Evolutionary conservation across 2,329 filamentous ascomycete species (phyloP).

Genomic region (Clarireedia monteithiana): DNA sequence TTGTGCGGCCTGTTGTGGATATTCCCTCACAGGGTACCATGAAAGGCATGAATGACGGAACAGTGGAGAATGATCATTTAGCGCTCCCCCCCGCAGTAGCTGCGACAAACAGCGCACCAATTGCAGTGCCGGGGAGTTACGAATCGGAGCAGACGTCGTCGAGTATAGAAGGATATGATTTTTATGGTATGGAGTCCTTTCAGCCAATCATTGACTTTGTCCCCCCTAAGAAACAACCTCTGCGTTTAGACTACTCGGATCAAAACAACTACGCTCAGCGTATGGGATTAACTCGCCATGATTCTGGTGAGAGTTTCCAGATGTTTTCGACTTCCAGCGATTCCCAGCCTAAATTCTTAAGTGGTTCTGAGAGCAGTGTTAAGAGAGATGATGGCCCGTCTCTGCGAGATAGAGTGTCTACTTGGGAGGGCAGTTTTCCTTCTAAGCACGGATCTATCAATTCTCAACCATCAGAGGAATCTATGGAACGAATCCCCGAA

Average conservation of each 20-base stretch:
- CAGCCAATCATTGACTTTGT: conserved; percentile 46
- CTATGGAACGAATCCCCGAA: conserved; percentile 3
- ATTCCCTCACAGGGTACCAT: conserved; percentile 15
- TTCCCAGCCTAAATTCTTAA: conserved; percentile 33
- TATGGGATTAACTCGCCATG: conserved; percentile 36
- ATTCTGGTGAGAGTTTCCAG: conserved; percentile 52
- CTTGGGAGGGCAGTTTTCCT: conserved; percentile 25
- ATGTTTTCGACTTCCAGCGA: conserved; percentile 52
- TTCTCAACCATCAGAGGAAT: conserved; percentile 11
- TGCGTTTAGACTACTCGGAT: conserved; percentile 29
- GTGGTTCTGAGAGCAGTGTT: conserved; percentile 24
- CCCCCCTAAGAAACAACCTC: conserved; percentile 33
- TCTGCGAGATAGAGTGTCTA: conserved; percentile 22
- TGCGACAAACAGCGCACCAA: conserved; percentile 20
- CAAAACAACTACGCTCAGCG: conserved; percentile 12
- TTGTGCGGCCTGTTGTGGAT: conserved; percentile 43
- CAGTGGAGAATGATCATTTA: conserved; percentile 28
- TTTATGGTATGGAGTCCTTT: conserved; percentile 52
- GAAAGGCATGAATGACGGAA: conserved; percentile 20
- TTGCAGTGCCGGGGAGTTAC: conserved; percentile 18
- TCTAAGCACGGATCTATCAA: conserved; percentile 12
- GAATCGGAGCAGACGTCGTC: conserved; percentile 15
- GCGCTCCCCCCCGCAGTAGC: conserved; percentile 22
- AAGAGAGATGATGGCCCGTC: conserved; percentile 7
- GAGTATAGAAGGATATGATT: conserved; percentile 51